Evolutionary conservation across 2,329 filamentous ascomycete species (phyloP), one percentile per base, ranked within the genome.

Genomic region (Monosporascus ibericus): DNA sequence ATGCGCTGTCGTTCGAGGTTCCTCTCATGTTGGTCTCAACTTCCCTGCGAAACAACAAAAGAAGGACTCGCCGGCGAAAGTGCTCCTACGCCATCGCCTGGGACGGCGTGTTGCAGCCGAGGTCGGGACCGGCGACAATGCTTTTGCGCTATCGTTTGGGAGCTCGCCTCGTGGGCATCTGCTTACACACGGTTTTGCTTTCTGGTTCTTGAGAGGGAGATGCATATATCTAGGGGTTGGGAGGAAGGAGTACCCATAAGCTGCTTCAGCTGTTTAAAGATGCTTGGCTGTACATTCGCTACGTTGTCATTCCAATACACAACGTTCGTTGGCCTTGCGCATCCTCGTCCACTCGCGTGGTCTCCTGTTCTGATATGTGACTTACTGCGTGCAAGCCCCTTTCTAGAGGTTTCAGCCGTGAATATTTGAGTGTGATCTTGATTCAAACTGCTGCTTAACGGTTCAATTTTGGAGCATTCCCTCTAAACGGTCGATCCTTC

Each of bases 131-230:
- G 62, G 63, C 65, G 73, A 80, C 73, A 80, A 80, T 80, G 77
- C 74, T 71, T 67, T 61, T 73, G 70, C 77, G 77, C 77, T 80
- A 80, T 79, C 71, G 69, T 60, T 62, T 58, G 60, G 62, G 62
- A 65, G 52, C 63, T 63, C 64, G 61, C 55, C 65, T 69, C 65
- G 63, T 69, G 66, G 66, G 70, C 62, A 48, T 64, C 42, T 67
- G 55, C 60, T 59, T 61, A 63, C 61, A 63, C 62, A 63, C 57
- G 61, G 54, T 64, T 63, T 55, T 61, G 54, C 63, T 63, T 55
- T 62, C 61, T 44, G 54, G 54, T 55, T 55, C 48, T 54, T 48
- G 48, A 52, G 51, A 50, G 58, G 44, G 55, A 53, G 37, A 52
- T 44, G 44, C n/a, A 48, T 42, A 34, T 30, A 50, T 20, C 37